Evolutionary conservation across 169 alveolate genomes (phyloP).

Genomic region (Theileria parva): DNA sequence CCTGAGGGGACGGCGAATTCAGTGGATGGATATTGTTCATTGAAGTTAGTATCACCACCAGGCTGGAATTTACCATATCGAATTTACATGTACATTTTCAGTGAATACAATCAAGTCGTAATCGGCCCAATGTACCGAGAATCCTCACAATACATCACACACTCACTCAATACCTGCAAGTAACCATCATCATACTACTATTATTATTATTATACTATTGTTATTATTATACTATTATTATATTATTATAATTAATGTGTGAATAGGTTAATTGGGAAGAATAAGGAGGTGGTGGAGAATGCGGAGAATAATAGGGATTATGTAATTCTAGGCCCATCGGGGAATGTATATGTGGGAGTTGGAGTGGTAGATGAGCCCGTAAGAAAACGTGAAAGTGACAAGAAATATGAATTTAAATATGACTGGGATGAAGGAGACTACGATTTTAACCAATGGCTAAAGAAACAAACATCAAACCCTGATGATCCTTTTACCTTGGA

Average conservation of each 20-base stretch:
- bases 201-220: no score
- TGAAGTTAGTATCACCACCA: constrained; percentile 79
- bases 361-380: constrained; percentile 78
- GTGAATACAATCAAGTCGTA: constrained; percentile 74
- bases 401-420: constrained; percentile 59
- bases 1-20: constrained; percentile 81
- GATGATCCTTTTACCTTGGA: constrained; percentile 67
- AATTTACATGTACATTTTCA: constrained; percentile 72
- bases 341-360: constrained; percentile 81
- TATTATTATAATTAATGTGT: no score
- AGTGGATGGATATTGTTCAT: constrained; percentile 75
- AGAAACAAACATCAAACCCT: constrained; percentile 81
- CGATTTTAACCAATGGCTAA: constrained; percentile 81
- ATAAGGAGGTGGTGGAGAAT: constrained; percentile 30
- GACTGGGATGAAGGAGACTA: constrained; percentile 87
- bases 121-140: constrained; percentile 77
- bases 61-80: constrained; percentile 82
- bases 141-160: constrained; percentile 74
- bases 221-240: no score
- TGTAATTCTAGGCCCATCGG: constrained; percentile 84
- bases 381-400: constrained; percentile 8
- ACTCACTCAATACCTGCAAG: constrained; percentile 69
- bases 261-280: constrained; percentile 44
- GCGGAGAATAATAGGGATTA: constrained; percentile 75
- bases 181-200: no score